These are phyloP conservation scores for Microdochium paspali DNA, from an alignment of 2,329 filamentous ascomycete genomes.

Conservation along the genomic window DNA sequence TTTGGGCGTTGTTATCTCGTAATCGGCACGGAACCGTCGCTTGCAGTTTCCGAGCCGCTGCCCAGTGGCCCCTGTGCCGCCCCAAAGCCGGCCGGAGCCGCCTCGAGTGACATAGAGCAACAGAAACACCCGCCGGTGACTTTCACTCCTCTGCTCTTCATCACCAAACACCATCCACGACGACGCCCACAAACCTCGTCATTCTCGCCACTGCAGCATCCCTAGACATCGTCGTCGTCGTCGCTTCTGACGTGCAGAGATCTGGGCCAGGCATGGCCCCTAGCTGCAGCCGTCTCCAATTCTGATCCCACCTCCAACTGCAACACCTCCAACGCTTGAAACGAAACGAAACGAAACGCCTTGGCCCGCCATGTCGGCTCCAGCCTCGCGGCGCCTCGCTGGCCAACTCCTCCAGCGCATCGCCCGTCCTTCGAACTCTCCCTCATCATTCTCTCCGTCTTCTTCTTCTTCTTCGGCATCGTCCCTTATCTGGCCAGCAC, in stretches of 20 bases:
- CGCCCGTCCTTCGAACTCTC: conserved; percentile 5
- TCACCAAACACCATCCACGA: too few relatives aligned
- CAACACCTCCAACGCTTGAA: neutral
- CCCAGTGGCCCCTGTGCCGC: neutral
- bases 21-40: neutral
- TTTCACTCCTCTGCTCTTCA: neutral
- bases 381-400: conserved; percentile 6
- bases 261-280: too few relatives aligned
- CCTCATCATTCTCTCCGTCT: neutral
- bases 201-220: neutral
- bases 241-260: neutral
- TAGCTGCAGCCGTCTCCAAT: neutral
- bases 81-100: neutral
- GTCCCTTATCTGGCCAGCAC: neutral
- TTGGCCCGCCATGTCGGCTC: conserved; percentile 7
- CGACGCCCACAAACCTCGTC: neutral
- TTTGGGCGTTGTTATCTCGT: neutral
- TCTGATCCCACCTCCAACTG: neutral
- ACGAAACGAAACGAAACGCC: neutral
- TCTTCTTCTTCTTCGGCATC: neutral
- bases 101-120: neutral
- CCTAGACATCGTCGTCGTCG: neutral
- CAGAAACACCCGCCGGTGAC: neutral
- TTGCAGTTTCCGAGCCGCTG: neutral
- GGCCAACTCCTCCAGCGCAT: conserved; percentile 9